Conservation (phyloP, 1,284 basidiomycete genomes). For the Cutaneotrichosporon arboriforme region DNA sequence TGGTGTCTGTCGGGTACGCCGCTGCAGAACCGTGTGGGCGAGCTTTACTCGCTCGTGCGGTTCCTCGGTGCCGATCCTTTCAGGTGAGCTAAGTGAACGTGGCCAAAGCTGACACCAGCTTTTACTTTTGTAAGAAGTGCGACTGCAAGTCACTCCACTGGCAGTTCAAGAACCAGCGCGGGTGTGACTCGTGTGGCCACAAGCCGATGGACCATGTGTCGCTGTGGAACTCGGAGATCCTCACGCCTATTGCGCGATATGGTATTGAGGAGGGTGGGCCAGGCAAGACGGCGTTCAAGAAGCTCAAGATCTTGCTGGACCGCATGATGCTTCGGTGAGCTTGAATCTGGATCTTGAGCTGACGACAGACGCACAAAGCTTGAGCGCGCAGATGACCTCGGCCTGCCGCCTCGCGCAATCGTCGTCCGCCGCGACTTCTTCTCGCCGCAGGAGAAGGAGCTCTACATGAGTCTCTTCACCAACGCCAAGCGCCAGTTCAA, state of each 20-base stretch:
- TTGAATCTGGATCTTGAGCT: background rate
- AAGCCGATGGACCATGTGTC: slow-evolving; percentile 87
- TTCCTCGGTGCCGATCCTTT: slow-evolving; percentile 90
- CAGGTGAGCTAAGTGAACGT: slow-evolving; percentile 36
- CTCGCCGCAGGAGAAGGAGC: slow-evolving; percentile 92
- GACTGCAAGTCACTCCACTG: slow-evolving; percentile 56
- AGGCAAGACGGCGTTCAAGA: slow-evolving; percentile 78
- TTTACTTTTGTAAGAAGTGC: slow-evolving; percentile 77
- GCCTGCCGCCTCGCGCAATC: slow-evolving; percentile 90
- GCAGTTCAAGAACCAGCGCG: slow-evolving; percentile 70
- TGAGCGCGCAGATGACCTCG: slow-evolving; percentile 94
- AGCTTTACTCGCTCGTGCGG: slow-evolving; percentile 86
- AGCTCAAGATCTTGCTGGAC: slow-evolving; percentile 80
- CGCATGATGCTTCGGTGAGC: slow-evolving; percentile 83
- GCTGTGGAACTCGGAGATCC: slow-evolving; percentile 56
- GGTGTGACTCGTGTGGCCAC: slow-evolving; percentile 87
- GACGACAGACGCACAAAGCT: slow-evolving; percentile 55
- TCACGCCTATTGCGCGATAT: slow-evolving; percentile 85
- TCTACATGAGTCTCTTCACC: slow-evolving; percentile 87
- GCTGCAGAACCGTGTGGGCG: slow-evolving; percentile 91
- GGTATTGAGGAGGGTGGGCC: slow-evolving; percentile 59
- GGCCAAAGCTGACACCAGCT: slow-evolving; percentile 40
- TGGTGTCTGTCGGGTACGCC: slow-evolving; percentile 99
- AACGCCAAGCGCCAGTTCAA: slow-evolving; percentile 87
- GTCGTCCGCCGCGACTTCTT: slow-evolving; percentile 87